Evolutionary conservation across 345 rosid genomes (phyloP).

Genomic region (Arabidopsis arenosa): DNA sequence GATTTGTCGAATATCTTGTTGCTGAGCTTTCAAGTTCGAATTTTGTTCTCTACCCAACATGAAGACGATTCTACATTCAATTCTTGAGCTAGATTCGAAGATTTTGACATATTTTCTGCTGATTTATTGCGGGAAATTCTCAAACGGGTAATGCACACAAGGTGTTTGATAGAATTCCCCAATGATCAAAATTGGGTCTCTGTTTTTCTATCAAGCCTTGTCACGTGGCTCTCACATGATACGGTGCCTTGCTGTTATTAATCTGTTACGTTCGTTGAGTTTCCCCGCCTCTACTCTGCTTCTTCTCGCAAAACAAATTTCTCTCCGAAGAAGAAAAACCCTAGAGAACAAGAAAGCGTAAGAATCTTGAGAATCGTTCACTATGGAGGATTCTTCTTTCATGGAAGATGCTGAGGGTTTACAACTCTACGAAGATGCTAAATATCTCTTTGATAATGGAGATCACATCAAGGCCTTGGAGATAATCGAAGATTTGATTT

Average conservation of each 20-base stretch:
- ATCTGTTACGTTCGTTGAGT: not conserved
- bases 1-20: too few species aligned
- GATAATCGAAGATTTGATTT: not conserved
- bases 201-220: not conserved
- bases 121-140: not conserved
- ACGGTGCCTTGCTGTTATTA: not conserved
- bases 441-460: not conserved
- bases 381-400: conserved; percentile 10
- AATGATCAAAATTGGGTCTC: not conserved
- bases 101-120: not conserved
- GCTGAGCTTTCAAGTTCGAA: too few species aligned
- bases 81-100: too few species aligned
- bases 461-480: conserved; percentile 24
- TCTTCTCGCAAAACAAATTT: not conserved
- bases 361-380: conserved; percentile 6
- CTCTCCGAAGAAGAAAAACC: not conserved
- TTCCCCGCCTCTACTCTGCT: conserved; percentile 18
- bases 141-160: conserved; percentile 22
- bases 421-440: not conserved
- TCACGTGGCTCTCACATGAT: conserved; percentile 30
- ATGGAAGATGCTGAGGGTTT: not conserved
- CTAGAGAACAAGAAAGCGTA: conserved; percentile 20
- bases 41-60: too few species aligned
- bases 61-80: too few species aligned
- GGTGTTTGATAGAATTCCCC: conserved; percentile 22